Evolutionary conservation across 78 protist species (phyloP).

Genomic region (Dictyostelium citrinum): DNA sequence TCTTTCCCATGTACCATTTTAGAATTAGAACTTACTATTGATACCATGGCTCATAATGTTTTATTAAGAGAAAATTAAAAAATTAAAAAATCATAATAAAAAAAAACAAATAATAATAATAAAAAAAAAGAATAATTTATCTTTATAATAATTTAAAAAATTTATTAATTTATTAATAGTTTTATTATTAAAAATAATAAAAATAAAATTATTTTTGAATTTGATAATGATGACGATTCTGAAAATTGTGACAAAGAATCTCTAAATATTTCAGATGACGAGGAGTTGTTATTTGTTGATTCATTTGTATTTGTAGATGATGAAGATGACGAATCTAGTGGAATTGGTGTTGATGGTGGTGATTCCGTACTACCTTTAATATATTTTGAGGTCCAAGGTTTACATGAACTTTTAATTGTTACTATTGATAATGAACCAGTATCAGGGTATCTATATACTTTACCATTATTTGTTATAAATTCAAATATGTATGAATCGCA

Average conservation of each 20-base stretch:
- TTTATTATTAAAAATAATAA: too few relatives aligned
- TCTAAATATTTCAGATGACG: too few relatives aligned
- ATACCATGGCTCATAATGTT: constrained; percentile 39
- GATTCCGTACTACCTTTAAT: neutral
- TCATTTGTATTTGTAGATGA: too few relatives aligned
- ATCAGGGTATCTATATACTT: constrained; percentile 18
- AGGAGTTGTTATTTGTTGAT: too few relatives aligned
- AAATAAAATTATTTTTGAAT: too few relatives aligned
- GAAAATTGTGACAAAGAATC: too few relatives aligned
- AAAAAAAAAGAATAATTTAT: too few relatives aligned
- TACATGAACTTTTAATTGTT: neutral
- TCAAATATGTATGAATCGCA: constrained; percentile 15
- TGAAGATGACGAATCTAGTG: too few relatives aligned
- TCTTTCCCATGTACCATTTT: constrained; percentile 75
- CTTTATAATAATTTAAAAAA: too few relatives aligned
- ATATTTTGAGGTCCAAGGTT: constrained; percentile 4
- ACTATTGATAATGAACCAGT: constrained; percentile 28
- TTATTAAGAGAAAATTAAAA: neutral
- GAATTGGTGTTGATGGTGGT: neutral
- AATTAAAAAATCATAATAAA: neutral
- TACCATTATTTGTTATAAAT: neutral
- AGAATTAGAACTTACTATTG: constrained; percentile 72
- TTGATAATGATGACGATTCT: too few relatives aligned
- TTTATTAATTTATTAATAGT: too few relatives aligned
- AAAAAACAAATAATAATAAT: too few relatives aligned